Conservation (phyloP, 192 early-diverging fungal species). For the Obelidium mucronatum region DNA sequence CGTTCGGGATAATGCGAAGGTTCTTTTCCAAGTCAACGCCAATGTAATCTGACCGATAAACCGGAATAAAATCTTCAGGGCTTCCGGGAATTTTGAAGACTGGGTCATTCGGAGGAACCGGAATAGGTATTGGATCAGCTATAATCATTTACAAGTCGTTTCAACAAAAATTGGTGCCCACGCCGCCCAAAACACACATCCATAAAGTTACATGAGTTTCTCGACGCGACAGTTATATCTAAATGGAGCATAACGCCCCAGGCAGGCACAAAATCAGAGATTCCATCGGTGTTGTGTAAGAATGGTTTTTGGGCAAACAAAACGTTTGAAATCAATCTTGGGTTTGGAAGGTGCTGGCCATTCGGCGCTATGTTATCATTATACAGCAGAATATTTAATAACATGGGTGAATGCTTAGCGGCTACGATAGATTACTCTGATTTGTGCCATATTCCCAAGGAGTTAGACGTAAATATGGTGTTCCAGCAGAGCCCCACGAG, state of each 20-base stretch:
- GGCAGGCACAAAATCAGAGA: conserved; percentile 23
- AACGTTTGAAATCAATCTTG: conserved; percentile 20
- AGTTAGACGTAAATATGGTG: neutral
- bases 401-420: no score
- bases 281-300: neutral
- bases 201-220: conserved; percentile 17
- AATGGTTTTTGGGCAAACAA: conserved; percentile 19
- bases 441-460: conserved; percentile 25
- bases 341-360: conserved; percentile 18
- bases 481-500: neutral
- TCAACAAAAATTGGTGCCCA: no score
- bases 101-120: no score
- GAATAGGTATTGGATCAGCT: conserved; percentile 48
- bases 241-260: conserved; percentile 50
- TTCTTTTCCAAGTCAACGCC: no score
- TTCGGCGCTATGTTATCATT: neutral
- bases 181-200: neutral
- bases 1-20: no score
- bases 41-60: no score
- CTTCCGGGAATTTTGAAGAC: no score
- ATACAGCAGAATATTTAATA: no score
- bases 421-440: conserved; percentile 19
- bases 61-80: no score
- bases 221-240: conserved; percentile 27
- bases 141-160: no score